Evolutionary conservation across 192 early-diverging fungal species (phyloP).

Genomic region (Coemansia interrupta): DNA sequence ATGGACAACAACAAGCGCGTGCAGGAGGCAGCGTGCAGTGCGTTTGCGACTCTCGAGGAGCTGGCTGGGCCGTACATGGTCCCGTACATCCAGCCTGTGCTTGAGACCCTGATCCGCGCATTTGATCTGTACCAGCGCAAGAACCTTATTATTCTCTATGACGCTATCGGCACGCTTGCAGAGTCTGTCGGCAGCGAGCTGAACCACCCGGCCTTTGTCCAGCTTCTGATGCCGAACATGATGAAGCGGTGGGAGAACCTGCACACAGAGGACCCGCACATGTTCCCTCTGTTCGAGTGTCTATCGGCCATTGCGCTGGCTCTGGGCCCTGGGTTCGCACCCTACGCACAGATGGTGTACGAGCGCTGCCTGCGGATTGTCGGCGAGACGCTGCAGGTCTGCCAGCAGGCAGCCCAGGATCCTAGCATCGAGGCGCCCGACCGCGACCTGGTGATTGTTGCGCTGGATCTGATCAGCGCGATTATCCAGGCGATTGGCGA

Average conservation of each 20-base stretch:
- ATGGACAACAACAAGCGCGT: constrained; percentile 97
- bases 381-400: constrained; percentile 70
- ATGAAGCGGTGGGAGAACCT: constrained; percentile 80
- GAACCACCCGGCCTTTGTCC: constrained; percentile 74
- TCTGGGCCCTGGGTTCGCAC: constrained; percentile 81
- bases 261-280: constrained; percentile 80
- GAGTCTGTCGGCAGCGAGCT: constrained; percentile 84
- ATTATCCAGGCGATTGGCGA: constrained; percentile 87
- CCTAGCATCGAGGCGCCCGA: constrained; percentile 63
- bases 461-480: constrained; percentile 91
- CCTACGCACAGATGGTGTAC: constrained; percentile 83
- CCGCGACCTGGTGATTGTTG: constrained; percentile 95
- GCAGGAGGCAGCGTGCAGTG: constrained; percentile 95
- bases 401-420: constrained; percentile 56
- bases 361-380: constrained; percentile 86
- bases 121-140: constrained; percentile 93
- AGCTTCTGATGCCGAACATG: constrained; percentile 84
- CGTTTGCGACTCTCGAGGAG: constrained; percentile 94
- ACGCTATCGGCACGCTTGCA: constrained; percentile 96
- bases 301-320: constrained; percentile 82
- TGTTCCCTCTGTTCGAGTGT: constrained; percentile 95
- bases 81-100: constrained; percentile 86
- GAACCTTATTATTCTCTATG: constrained; percentile 94
- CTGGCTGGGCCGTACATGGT: constrained; percentile 76
- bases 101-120: constrained; percentile 73